Conservation (phyloP, 2,329 filamentous ascomycete species). For the Didymella keratinophila region DNA sequence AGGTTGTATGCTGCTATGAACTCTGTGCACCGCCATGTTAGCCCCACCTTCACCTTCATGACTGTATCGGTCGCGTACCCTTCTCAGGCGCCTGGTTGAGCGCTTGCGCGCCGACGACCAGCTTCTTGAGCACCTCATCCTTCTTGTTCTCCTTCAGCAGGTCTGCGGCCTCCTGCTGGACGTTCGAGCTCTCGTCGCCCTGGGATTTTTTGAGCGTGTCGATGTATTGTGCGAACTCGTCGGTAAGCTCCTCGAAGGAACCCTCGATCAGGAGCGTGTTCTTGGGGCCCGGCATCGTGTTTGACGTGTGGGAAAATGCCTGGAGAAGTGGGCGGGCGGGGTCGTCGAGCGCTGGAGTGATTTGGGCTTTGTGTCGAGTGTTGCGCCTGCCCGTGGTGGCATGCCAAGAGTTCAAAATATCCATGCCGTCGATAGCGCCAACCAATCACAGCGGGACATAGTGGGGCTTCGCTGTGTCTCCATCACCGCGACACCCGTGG, state of each 20-base stretch:
- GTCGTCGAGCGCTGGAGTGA: slow-evolving; percentile 23
- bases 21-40: slow-evolving; percentile 62
- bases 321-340: slow-evolving; percentile 29
- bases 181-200: slow-evolving; percentile 60
- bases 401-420: slow-evolving; percentile 23
- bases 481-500: neutral
- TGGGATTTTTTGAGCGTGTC: slow-evolving; percentile 76
- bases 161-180: slow-evolving; percentile 72
- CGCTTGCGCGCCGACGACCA: slow-evolving; percentile 78
- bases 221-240: slow-evolving; percentile 94
- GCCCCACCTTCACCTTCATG: slow-evolving; percentile 22
- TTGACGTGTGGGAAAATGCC: slow-evolving; percentile 33
- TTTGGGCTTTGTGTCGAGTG: slow-evolving; percentile 21
- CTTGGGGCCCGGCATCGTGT: slow-evolving; percentile 65
- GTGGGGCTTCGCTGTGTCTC: slow-evolving; percentile 6
- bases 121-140: slow-evolving; percentile 86
- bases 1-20: slow-evolving; percentile 97
- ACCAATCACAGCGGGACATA: slow-evolving; percentile 7
- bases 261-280: slow-evolving; percentile 83
- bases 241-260: slow-evolving; percentile 87
- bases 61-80: slow-evolving; percentile 55
- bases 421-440: slow-evolving; percentile 8
- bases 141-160: slow-evolving; percentile 73
- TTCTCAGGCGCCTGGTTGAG: slow-evolving; percentile 91
- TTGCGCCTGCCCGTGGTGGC: slow-evolving; percentile 25